phyloP scores from a whole-genome alignment of 1,139 yeast genomes.

The Pichia sp. region DNA sequence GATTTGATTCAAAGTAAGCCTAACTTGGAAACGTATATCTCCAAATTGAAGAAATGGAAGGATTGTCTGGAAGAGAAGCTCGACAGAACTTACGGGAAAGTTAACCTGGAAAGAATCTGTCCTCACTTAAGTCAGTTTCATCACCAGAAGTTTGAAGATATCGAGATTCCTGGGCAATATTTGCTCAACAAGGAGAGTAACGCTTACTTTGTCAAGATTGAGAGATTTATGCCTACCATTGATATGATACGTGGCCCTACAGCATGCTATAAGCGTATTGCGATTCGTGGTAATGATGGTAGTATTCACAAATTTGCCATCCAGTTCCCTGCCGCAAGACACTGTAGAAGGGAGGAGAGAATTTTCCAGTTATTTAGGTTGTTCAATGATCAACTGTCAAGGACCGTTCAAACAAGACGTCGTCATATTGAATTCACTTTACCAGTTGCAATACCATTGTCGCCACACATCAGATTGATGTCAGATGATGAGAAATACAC shows the following conservation, averaged over 20 bases:
- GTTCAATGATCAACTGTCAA: constrained; percentile 71
- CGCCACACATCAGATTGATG: constrained; percentile 90
- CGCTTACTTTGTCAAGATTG: constrained; percentile 84
- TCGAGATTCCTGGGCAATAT: constrained; percentile 97
- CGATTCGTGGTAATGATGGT: constrained; percentile 93
- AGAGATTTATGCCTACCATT: constrained; percentile 82
- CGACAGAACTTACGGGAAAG: constrained; percentile 71
- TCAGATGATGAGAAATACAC: constrained; percentile 75
- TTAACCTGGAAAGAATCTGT: constrained; percentile 82
- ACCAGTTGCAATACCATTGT: constrained; percentile 89
- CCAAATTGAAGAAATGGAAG: constrained; percentile 84
- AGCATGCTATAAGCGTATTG: constrained; percentile 85
- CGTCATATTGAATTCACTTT: constrained; percentile 80
- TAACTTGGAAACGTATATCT: constrained; percentile 78
- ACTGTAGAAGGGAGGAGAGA: constrained; percentile 93
- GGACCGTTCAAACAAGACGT: constrained; percentile 82
- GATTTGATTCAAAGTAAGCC: constrained; percentile 89
- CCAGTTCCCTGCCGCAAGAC: constrained; percentile 97
- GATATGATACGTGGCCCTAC: constrained; percentile 88
- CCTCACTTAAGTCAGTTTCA: constrained; percentile 97
- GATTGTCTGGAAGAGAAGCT: constrained; percentile 86
- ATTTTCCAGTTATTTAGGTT: constrained; percentile 87
- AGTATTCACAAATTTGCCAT: constrained; percentile 88
- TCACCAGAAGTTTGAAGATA: constrained; percentile 95
- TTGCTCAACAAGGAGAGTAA: constrained; percentile 71